Evolutionary conservation across 352 stramenopile species (phyloP).

Genomic region (Pythium vanterpoolii): DNA sequence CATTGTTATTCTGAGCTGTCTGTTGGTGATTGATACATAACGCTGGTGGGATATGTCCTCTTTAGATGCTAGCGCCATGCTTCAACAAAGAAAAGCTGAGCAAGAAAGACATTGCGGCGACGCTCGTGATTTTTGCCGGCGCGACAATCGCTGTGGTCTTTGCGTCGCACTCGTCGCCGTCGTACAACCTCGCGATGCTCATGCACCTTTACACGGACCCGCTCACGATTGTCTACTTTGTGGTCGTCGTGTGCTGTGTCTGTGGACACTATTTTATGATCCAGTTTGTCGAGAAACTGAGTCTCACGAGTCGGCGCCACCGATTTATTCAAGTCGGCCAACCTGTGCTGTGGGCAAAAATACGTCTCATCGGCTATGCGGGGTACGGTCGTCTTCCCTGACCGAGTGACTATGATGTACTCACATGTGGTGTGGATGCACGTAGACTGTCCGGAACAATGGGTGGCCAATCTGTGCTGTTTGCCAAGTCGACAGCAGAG

Average conservation of each 20-base stretch:
- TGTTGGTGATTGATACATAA: not conserved
- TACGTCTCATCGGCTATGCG: constrained; percentile 75
- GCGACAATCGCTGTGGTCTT: constrained; percentile 84
- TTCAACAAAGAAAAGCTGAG: constrained; percentile 88
- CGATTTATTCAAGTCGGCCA: constrained; percentile 75
- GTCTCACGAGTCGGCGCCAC: constrained; percentile 64
- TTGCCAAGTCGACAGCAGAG: constrained; percentile 83
- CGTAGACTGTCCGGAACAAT: constrained; percentile 51
- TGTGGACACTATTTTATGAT: constrained; percentile 60
- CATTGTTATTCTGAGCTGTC: not conserved
- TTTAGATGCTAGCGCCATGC: constrained; percentile 71
- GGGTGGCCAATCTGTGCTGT: constrained; percentile 79
- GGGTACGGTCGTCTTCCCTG: constrained; percentile 4
- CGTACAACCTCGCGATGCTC: constrained; percentile 79
- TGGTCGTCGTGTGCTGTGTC: constrained; percentile 53
- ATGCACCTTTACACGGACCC: constrained; percentile 74
- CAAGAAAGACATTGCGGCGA: constrained; percentile 74
- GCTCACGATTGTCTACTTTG: constrained; percentile 61
- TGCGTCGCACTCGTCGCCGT: constrained; percentile 77
- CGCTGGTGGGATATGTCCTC: not conserved
- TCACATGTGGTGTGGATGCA: not conserved
- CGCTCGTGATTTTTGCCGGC: constrained; percentile 79
- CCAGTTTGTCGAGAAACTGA: constrained; percentile 60
- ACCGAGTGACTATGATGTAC: constrained; percentile 12
- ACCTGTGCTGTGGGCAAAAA: constrained; percentile 53